phyloP scores from a whole-genome alignment of 352 stramenopile species.

The Phytopythium kandeliae region DNA sequence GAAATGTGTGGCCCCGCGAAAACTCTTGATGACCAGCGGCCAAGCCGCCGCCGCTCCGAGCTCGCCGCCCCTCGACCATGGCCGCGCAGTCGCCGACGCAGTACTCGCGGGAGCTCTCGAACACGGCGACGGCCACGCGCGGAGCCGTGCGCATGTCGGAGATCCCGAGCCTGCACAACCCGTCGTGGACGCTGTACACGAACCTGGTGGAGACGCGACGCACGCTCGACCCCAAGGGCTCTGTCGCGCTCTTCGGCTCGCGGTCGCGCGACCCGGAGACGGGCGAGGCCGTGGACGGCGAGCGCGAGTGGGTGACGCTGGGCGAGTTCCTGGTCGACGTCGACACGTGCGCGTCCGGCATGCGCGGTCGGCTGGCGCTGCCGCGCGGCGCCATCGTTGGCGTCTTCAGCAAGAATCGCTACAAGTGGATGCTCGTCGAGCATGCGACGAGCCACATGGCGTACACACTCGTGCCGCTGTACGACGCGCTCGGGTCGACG shows the following conservation, averaged over 20 bases:
- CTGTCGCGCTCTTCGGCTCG: constrained; percentile 48
- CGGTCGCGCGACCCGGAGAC: constrained; percentile 34
- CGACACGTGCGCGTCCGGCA: constrained; percentile 29
- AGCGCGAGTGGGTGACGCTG: constrained; percentile 63
- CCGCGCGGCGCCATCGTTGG: constrained; percentile 49
- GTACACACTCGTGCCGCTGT: constrained; percentile 68
- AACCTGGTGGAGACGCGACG: constrained; percentile 39
- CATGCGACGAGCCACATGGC: constrained; percentile 67
- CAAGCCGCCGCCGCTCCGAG: too few species aligned
- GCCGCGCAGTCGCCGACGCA: neutral
- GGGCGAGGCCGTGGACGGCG: constrained; percentile 17
- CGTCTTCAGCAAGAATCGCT: constrained; percentile 74
- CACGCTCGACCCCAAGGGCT: constrained; percentile 39
- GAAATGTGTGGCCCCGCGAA: too few species aligned
- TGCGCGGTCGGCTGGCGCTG: constrained; percentile 34
- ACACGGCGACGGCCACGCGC: constrained; percentile 21
- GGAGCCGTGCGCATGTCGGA: constrained; percentile 26
- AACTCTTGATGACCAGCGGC: too few species aligned
- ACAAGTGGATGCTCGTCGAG: constrained; percentile 71
- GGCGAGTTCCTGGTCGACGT: constrained; percentile 46
- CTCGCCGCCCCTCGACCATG: neutral
- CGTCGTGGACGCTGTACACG: constrained; percentile 48
- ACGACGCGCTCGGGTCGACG: constrained; percentile 67
- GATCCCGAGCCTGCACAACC: constrained; percentile 24
- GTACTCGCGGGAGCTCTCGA: constrained; percentile 15